Percentiles rank a stretch among this genome's conserved stretches.
phyloP scores from a whole-genome alignment of 495 filamentous ascomycete genomes.

The Daldinia concentrica region DNA sequence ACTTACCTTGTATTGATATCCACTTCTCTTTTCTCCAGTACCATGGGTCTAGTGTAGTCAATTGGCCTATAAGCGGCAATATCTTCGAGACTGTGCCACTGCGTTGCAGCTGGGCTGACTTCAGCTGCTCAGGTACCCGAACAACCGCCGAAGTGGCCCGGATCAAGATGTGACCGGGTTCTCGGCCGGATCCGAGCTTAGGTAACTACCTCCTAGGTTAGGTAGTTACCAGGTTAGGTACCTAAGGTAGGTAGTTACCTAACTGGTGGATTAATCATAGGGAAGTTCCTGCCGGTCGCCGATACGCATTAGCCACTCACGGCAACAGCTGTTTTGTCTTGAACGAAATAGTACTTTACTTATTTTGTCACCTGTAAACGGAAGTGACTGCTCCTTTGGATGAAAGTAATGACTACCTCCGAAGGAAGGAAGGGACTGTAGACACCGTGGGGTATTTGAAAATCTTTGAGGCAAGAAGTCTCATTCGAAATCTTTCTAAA shows the following conservation, averaged over 20 bases:
- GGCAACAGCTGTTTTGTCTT: no score
- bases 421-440: no score
- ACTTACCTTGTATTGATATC: conserved; percentile 21
- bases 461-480: no score
- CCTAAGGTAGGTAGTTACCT: no score
- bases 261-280: conserved; percentile 1
- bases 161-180: background rate
- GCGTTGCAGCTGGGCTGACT: background rate
- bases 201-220: no score
- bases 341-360: no score
- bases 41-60: background rate
- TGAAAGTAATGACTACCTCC: no score
- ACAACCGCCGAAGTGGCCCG: background rate
- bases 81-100: background rate
- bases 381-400: no score
- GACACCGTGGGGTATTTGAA: no score
- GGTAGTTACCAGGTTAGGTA: no score
- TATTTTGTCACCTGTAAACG: no score
- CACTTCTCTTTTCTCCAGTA: conserved; percentile 4
- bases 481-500: no score
- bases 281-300: background rate
- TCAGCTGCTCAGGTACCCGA: conserved; percentile 1
- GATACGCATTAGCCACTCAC: background rate
- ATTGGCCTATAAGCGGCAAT: background rate
- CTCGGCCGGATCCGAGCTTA: background rate